These are phyloP conservation scores for Linaria vulgaris DNA, from an alignment of 257 asterid species.

Conservation along the genomic window DNA sequence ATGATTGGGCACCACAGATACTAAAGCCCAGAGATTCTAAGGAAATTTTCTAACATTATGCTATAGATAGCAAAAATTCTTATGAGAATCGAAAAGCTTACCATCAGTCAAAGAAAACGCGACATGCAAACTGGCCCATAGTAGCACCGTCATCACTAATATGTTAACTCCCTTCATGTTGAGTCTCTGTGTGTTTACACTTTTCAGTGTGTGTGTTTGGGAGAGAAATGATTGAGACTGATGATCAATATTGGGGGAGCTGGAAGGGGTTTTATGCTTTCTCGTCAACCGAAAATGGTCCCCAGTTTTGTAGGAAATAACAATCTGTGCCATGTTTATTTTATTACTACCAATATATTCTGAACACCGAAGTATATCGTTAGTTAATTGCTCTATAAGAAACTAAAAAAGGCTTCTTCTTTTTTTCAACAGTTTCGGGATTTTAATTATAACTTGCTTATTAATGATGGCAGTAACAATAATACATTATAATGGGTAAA, in stretches of 20 bases:
- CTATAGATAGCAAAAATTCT: no score
- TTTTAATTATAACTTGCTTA: no score
- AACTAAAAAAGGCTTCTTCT: no score
- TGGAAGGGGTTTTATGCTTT: constrained; percentile 43
- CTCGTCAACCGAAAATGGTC: constrained; percentile 26
- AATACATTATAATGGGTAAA: no score
- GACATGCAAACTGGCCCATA: constrained; percentile 28
- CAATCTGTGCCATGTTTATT: constrained; percentile 34
- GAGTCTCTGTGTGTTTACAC: not conserved
- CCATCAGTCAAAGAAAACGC: constrained; percentile 41
- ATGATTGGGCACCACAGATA: no score
- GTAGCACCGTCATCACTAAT: constrained; percentile 18
- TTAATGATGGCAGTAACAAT: no score
- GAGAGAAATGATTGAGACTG: not conserved
- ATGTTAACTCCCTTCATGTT: constrained; percentile 38
- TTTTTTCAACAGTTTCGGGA: no score
- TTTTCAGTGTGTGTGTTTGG: not conserved
- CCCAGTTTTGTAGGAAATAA: constrained; percentile 15
- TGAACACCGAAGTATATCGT: no score
- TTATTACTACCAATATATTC: not conserved
- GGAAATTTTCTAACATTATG: no score
- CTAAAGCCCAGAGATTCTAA: no score
- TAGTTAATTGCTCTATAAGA: no score
- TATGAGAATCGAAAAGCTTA: constrained; percentile 14
- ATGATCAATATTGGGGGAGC: constrained; percentile 25